Conservation (phyloP, 176 grass and related monocot species). For the Elaeis guineensis region DNA sequence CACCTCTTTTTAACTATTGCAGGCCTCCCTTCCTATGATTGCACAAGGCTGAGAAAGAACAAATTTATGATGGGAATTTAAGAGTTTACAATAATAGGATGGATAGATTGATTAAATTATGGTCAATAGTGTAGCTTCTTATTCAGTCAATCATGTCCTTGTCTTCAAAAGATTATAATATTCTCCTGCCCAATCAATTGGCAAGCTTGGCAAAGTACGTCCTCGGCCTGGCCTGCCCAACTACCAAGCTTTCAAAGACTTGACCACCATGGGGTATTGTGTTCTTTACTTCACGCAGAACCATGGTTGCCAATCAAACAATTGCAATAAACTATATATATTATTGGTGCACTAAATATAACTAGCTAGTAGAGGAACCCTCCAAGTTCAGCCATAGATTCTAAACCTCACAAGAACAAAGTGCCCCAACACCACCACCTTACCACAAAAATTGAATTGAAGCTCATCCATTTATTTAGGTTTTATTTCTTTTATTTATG, state of each 20-base stretch:
- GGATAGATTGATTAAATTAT: slow-evolving; percentile 22
- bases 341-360: slow-evolving; percentile 7
- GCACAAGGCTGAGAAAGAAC: too few species aligned
- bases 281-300: slow-evolving; percentile 22
- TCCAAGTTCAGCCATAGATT: neutral
- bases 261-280: slow-evolving; percentile 29
- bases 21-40: too few species aligned
- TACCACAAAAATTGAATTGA: neutral
- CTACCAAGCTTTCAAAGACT: slow-evolving; percentile 21
- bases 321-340: slow-evolving; percentile 17
- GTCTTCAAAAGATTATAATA: neutral
- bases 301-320: slow-evolving; percentile 18
- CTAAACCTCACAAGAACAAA: too few species aligned
- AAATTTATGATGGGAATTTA: neutral
- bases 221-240: slow-evolving; percentile 12
- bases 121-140: neutral
- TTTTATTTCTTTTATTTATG: too few species aligned
- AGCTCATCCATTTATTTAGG: too few species aligned
- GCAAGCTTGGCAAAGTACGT: slow-evolving; percentile 32
- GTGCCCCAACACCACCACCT: neutral
- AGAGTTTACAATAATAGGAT: slow-evolving; percentile 15
- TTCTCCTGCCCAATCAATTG: slow-evolving; percentile 9
- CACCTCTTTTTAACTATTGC: too few species aligned
- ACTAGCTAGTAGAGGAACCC: neutral
- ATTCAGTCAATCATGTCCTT: slow-evolving; percentile 21